These are phyloP conservation scores for Phytophthora quininea DNA, from an alignment of 352 stramenopile species.

Conservation along the genomic window DNA sequence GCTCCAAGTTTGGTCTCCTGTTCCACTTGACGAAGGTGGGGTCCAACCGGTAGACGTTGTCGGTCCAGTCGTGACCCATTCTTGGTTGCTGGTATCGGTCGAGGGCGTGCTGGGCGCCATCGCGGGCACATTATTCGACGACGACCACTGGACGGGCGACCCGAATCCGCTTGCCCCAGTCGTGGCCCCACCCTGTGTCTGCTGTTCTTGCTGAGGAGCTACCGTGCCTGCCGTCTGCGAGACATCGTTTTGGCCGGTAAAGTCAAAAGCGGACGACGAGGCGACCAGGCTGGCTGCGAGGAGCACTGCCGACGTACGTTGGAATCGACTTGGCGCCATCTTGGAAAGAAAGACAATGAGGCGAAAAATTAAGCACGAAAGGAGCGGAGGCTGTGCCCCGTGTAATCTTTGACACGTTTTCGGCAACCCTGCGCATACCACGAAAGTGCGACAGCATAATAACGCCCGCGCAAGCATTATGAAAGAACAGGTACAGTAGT, in stretches of 20 bases:
- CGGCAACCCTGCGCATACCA: no score
- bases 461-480: no score
- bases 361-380: neutral
- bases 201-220: slow-evolving; percentile 5
- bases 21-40: neutral
- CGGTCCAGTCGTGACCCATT: neutral
- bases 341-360: neutral
- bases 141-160: slow-evolving; percentile 1
- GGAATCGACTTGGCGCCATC: neutral
- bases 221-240: slow-evolving; percentile 21
- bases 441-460: no score
- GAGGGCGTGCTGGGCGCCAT: neutral
- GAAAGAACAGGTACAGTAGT: neutral
- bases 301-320: neutral
- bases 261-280: slow-evolving; percentile 24
- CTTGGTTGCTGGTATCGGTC: neutral
- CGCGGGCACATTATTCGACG: neutral
- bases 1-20: neutral
- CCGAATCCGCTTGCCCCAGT: slow-evolving; percentile 16
- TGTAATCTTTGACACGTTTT: no score
- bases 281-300: slow-evolving; percentile 13
- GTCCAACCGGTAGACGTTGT: neutral
- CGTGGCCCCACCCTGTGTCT: neutral
- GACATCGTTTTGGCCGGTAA: slow-evolving; percentile 10
- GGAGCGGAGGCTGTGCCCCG: neutral